Evolutionary conservation across 2,329 filamentous ascomycete species (phyloP), one percentile per base, ranked within the genome.

Genomic region (Lasiodiplodia gonubiensis): DNA sequence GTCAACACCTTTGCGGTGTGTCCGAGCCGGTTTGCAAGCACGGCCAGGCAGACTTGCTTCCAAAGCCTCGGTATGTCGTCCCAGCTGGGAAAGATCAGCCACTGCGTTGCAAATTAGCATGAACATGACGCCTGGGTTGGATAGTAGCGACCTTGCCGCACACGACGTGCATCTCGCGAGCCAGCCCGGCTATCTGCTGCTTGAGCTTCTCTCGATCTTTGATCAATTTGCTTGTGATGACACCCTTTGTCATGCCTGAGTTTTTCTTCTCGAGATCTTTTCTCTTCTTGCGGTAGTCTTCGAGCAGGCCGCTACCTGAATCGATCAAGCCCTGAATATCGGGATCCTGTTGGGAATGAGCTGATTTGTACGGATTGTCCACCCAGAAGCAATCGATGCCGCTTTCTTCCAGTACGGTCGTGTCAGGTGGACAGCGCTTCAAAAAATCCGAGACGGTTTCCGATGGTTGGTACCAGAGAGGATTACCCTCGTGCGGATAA

Each of bases 1-100:
- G 90, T 87, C 0, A 89, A 87, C 14, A 94, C 90, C 78, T 95
- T 96, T 11, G 92, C 90, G 1, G 82, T 85, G 48, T 88, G 85
- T 0, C 93, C 93, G 2, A 97, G 84, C 70, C 90, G 85, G 68
- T 90, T 89, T 35, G 87, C 85, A 14, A 86, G 86, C 0, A 91
- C 91, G 2, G 87, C 91, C 63, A 83, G 84, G 4, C 89, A 91
- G 11, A 96, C 83, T 10, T 83, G 80, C 6, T 80, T 82, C 93
- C 93, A 94, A 6, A 86, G 79, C 3, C 83, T 82, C 70, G 90
- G 84, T 18, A 93, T 84, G 35, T 87, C 80, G 8, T 79, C 74
- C 0, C 80, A 74, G 0, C 79, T 72, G 14, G 85, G 86, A 71
- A 93, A 93, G 1, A 94, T 75, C 88, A 94, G 90, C 92, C 92